phyloP scores from a whole-genome alignment of 202 grass and related monocot species.

The Carex arenaria region DNA sequence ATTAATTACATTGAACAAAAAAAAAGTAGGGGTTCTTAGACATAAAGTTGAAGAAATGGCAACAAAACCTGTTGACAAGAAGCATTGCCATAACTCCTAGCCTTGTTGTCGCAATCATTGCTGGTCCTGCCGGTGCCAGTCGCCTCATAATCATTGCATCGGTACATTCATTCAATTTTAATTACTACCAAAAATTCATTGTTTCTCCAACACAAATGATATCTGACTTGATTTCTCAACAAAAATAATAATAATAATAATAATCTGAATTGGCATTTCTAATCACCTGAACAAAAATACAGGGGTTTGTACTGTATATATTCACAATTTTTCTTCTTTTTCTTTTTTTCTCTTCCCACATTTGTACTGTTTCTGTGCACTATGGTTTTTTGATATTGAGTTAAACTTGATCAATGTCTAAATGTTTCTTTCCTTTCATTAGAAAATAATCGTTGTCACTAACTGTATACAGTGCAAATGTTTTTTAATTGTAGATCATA shows the following conservation, averaged over 20 bases:
- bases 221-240: too few relatives aligned
- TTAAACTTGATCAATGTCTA: background rate
- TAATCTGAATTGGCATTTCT: background rate
- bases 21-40: constrained; percentile 66
- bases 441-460: background rate
- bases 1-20: background rate
- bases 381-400: background rate
- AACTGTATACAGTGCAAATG: background rate
- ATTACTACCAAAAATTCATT: background rate
- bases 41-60: constrained; percentile 84
- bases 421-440: background rate
- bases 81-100: constrained; percentile 61
- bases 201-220: too few relatives aligned
- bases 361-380: background rate
- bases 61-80: constrained; percentile 67
- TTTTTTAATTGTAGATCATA: constrained; percentile 41
- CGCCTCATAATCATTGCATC: constrained; percentile 73
- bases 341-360: background rate
- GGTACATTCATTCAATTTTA: constrained; percentile 21
- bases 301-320: too few relatives aligned
- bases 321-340: background rate
- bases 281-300: background rate
- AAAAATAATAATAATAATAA: too few relatives aligned
- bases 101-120: constrained; percentile 50
- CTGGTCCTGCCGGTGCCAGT: constrained; percentile 53